These are phyloP conservation scores for Lasiodiplodia sp. DNA, from an alignment of 2,329 filamentous ascomycete species.

Conservation along the genomic window DNA sequence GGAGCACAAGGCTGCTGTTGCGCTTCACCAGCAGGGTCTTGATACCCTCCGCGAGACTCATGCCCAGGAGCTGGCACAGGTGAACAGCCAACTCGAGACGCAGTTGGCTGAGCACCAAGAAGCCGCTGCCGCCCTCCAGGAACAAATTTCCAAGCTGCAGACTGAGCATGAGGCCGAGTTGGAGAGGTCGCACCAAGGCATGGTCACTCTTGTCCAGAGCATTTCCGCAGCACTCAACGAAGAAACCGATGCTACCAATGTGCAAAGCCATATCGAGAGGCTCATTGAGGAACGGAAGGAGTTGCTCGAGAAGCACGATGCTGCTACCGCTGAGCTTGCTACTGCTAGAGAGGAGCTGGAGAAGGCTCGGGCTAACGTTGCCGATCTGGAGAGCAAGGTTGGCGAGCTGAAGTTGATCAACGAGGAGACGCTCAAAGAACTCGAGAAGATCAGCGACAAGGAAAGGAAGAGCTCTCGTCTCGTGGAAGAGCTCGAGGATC, in stretches of 20 bases:
- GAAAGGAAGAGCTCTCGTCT: slow-evolving; percentile 92
- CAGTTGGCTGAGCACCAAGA: slow-evolving; percentile 44
- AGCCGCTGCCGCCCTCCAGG: slow-evolving; percentile 45
- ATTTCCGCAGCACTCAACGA: slow-evolving; percentile 70
- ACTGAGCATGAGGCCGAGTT: slow-evolving; percentile 64
- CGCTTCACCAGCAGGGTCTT: slow-evolving; percentile 62
- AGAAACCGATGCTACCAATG: slow-evolving; percentile 57
- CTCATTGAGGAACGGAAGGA: slow-evolving; percentile 56
- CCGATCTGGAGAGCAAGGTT: slow-evolving; percentile 52
- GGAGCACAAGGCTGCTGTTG: slow-evolving; percentile 62
- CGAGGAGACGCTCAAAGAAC: slow-evolving; percentile 64
- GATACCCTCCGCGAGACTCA: slow-evolving; percentile 63
- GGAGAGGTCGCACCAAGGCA: slow-evolving; percentile 64
- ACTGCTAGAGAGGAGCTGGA: slow-evolving; percentile 52
- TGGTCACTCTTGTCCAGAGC: slow-evolving; percentile 66
- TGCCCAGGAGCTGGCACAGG: slow-evolving; percentile 58
- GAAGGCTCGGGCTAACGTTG: slow-evolving; percentile 47
- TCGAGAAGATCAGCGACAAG: slow-evolving; percentile 64
- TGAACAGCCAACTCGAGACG: slow-evolving; percentile 44
- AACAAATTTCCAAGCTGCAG: slow-evolving; percentile 35
- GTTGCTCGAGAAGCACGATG: slow-evolving; percentile 50
- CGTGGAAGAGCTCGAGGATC: slow-evolving; percentile 95
- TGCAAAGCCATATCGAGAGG: slow-evolving; percentile 53
- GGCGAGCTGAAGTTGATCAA: slow-evolving; percentile 57
- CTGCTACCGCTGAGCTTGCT: slow-evolving; percentile 53